Conservation (phyloP, 768 basidiomycete genomes). For the Mycena haematopus region DNA sequence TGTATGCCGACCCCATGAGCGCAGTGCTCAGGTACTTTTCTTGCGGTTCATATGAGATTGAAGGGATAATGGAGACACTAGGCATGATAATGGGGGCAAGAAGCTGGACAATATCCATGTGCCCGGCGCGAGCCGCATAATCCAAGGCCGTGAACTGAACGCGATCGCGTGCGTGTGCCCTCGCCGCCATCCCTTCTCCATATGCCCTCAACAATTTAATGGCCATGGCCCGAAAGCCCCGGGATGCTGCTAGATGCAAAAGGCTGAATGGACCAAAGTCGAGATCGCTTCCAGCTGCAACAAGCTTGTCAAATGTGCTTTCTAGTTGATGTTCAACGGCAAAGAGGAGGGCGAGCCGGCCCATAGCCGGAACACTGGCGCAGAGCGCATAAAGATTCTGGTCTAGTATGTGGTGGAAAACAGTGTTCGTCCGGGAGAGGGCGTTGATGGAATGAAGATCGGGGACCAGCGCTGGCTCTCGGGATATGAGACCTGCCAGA, state of each 20-base stretch:
- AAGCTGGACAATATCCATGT: not conserved
- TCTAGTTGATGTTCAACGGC: constrained; percentile 3
- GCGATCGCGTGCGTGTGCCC: not conserved
- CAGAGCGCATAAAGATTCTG: not conserved
- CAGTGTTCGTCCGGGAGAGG: not conserved
- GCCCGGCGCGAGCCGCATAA: not conserved
- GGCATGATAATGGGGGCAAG: not conserved
- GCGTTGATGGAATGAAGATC: constrained; percentile 1
- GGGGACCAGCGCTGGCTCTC: not conserved
- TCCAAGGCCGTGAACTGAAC: not conserved
- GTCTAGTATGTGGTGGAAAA: not conserved
- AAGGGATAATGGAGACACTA: not conserved
- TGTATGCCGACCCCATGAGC: not conserved
- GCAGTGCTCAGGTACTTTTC: not conserved
- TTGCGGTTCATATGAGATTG: not conserved
- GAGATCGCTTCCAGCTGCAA: not conserved
- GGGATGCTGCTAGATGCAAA: not conserved
- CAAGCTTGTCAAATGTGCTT: constrained; percentile 2
- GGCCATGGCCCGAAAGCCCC: not conserved
- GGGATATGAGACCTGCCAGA: not conserved
- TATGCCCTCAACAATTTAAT: not conserved
- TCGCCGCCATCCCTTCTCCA: not conserved
- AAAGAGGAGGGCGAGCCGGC: constrained; percentile 4
- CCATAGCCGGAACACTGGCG: not conserved
- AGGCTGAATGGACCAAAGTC: not conserved